phyloP scores from a whole-genome alignment of 2,329 filamentous ascomycete species.

The Lachnellula subtilissima region DNA sequence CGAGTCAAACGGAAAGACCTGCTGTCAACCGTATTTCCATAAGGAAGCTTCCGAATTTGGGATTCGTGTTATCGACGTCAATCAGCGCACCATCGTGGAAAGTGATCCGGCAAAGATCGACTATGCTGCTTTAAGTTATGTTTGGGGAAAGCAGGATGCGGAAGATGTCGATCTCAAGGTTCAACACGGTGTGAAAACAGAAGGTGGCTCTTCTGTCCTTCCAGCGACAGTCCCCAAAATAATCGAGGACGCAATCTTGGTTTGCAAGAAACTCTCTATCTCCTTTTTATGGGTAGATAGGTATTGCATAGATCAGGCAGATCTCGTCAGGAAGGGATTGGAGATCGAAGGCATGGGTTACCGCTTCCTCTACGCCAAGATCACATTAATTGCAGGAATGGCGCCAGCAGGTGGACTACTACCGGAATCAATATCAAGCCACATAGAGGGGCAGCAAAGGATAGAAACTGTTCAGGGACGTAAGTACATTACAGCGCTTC shows the following conservation, averaged over 20 bases:
- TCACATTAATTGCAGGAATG: slow-evolving; percentile 1
- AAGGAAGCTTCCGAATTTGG: not conserved
- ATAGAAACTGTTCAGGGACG: not conserved
- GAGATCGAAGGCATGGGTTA: slow-evolving; percentile 3
- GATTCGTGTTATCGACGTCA: slow-evolving; percentile 3
- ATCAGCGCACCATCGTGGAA: not conserved
- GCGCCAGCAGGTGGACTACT: not conserved
- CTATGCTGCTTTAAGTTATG: slow-evolving; percentile 12
- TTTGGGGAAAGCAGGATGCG: slow-evolving; percentile 9
- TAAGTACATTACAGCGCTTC: not conserved
- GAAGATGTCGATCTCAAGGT: not conserved
- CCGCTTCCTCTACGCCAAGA: not conserved
- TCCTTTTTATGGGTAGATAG: slow-evolving; percentile 3
- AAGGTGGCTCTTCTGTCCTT: not conserved
- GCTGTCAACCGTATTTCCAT: not conserved
- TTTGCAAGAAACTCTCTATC: not conserved
- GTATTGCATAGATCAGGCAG: slow-evolving; percentile 2
- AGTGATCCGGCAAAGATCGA: not conserved
- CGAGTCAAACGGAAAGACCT: not conserved
- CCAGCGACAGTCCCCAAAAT: not conserved
- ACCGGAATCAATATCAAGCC: not conserved
- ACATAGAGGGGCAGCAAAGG: not conserved
- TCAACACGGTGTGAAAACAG: not conserved
- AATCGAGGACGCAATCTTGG: slow-evolving; percentile 1
- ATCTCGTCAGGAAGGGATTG: not conserved